These are phyloP conservation scores for Monosporozyma siamensis DNA, from an alignment of 805 yeast species.

Conservation along the genomic window DNA sequence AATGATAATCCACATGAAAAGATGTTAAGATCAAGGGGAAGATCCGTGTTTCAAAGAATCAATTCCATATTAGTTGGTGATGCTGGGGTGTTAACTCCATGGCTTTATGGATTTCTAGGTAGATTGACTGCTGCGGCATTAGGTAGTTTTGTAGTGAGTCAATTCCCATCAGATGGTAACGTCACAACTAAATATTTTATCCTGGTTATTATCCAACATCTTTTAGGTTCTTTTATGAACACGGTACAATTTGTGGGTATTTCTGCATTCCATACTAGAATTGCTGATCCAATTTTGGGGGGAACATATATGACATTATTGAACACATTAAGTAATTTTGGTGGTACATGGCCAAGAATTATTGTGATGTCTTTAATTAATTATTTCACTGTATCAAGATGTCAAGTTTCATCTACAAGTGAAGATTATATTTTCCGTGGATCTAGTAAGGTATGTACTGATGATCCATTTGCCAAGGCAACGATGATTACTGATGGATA, in stretches of 20 bases:
- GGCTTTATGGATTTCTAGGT: slow-evolving; percentile 84
- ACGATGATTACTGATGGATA: slow-evolving; percentile 65
- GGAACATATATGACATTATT: slow-evolving; percentile 97
- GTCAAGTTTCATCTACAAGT: slow-evolving; percentile 32
- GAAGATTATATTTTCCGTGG: slow-evolving; percentile 9
- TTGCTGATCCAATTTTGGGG: slow-evolving; percentile 92
- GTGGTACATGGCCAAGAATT: slow-evolving; percentile 97
- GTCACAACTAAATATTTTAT: slow-evolving; percentile 45
- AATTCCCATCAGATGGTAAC: slow-evolving; percentile 55
- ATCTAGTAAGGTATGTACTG: slow-evolving; percentile 12
- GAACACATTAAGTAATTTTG: slow-evolving; percentile 84
- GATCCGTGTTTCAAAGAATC: slow-evolving; percentile 4
- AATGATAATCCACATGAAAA: slow-evolving; percentile 6
- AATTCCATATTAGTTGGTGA: slow-evolving; percentile 22
- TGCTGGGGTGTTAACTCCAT: slow-evolving; percentile 65
- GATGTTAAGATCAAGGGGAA: background rate
- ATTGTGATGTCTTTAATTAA: slow-evolving; percentile 75
- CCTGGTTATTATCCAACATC: slow-evolving; percentile 72
- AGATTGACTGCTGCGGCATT: slow-evolving; percentile 64
- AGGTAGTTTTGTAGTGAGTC: slow-evolving; percentile 63
- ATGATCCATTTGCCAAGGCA: slow-evolving; percentile 44
- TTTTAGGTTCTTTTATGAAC: slow-evolving; percentile 82
- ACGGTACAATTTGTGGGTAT: slow-evolving; percentile 93
- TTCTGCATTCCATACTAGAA: slow-evolving; percentile 88
- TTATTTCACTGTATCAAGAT: slow-evolving; percentile 56